These are phyloP conservation scores for Podaxis carcinomalis DNA, from an alignment of 768 basidiomycete species.

Conservation along the genomic window DNA sequence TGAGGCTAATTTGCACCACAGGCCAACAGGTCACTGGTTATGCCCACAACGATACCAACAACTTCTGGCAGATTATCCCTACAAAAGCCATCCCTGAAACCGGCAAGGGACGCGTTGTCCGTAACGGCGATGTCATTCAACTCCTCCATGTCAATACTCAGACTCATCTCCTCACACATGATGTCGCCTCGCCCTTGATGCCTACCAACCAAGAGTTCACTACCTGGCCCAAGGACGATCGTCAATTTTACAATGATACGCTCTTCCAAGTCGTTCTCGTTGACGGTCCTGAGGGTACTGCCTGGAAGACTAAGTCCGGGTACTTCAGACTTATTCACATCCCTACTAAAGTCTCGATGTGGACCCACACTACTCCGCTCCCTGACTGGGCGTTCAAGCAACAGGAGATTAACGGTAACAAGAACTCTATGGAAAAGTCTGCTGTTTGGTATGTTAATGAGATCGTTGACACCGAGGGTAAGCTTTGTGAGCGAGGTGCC, in stretches of 20 bases:
- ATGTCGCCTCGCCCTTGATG: conserved; percentile 95
- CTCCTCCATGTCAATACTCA: conserved; percentile 86
- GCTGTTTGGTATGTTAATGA: conserved; percentile 89
- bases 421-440: conserved; percentile 76
- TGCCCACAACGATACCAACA: conserved; percentile 91
- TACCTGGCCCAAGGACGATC: conserved; percentile 80
- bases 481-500: conserved; percentile 23
- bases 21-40: conserved; percentile 97
- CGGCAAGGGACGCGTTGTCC: conserved; percentile 88
- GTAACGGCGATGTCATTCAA: conserved; percentile 85
- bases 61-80: conserved; percentile 92
- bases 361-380: conserved; percentile 82
- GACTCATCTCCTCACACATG: conserved; percentile 84
- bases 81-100: conserved; percentile 93
- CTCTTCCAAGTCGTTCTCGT: conserved; percentile 75
- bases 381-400: conserved; percentile 98
- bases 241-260: conserved; percentile 80
- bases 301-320: conserved; percentile 91
- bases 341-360: conserved; percentile 87
- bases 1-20: conserved; percentile 22
- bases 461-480: conserved; percentile 70
- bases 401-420: conserved; percentile 97
- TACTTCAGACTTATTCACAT: conserved; percentile 90
- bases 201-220: conserved; percentile 99
- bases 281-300: conserved; percentile 62